Conservation (phyloP, 1,139 yeast genomes). For the Geotrichum europaeum region DNA sequence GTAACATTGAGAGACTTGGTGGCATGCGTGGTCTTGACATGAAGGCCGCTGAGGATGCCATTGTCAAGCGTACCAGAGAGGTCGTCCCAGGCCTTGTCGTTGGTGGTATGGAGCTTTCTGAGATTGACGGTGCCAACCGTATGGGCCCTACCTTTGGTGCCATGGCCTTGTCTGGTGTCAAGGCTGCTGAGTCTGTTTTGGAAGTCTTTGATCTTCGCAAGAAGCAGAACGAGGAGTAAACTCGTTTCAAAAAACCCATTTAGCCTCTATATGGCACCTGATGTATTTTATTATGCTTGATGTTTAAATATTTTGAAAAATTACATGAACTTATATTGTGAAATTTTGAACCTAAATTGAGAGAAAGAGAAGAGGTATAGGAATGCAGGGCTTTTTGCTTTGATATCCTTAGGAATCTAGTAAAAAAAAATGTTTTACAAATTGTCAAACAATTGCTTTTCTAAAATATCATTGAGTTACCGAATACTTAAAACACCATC, state of each 20-base stretch:
- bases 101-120: conserved; percentile 79
- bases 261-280: background rate
- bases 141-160: conserved; percentile 87
- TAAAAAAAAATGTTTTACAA: too few relatives aligned
- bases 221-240: conserved; percentile 31
- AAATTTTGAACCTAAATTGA: background rate
- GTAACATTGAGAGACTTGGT: conserved; percentile 45
- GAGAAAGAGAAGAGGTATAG: too few relatives aligned
- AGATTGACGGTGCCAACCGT: conserved; percentile 69
- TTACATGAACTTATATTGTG: background rate
- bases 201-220: conserved; percentile 47
- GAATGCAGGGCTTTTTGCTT: too few relatives aligned
- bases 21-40: conserved; percentile 78
- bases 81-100: conserved; percentile 67
- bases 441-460: too few relatives aligned
- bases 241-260: background rate
- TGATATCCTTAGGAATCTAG: too few relatives aligned
- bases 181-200: conserved; percentile 62
- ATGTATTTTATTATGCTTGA: background rate
- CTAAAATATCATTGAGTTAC: too few relatives aligned
- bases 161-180: conserved; percentile 70
- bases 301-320: background rate
- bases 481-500: too few relatives aligned
- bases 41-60: conserved; percentile 73
- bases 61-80: conserved; percentile 64